Evolutionary conservation across 2,329 filamentous ascomycete genomes (phyloP).

Genomic region (Cytospora piceae): DNA sequence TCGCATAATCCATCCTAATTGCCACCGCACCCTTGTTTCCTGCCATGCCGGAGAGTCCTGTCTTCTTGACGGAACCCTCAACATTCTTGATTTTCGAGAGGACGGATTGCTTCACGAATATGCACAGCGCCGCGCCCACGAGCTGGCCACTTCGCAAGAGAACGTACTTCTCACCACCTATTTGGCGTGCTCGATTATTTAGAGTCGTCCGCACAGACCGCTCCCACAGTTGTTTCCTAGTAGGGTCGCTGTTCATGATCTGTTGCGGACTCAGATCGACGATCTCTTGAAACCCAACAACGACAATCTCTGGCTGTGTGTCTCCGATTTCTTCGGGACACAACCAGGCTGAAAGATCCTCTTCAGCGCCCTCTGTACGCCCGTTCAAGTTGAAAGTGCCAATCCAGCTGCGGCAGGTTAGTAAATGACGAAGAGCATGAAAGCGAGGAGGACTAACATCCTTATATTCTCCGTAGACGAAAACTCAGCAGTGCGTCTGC

Average conservation of each 20-base stretch:
- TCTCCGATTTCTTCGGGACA: constrained; percentile 65
- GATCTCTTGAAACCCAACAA: constrained; percentile 95
- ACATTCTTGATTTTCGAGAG: constrained; percentile 91
- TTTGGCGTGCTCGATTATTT: constrained; percentile 69
- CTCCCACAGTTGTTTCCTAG: constrained; percentile 85
- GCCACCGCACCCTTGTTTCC: constrained; percentile 98
- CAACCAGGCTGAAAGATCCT: constrained; percentile 86
- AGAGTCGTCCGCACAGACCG: constrained; percentile 75
- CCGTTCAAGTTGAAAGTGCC: constrained; percentile 97
- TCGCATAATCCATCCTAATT: constrained; percentile 92
- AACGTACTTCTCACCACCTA: constrained; percentile 79
- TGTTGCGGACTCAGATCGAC: constrained; percentile 97
- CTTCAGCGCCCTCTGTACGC: constrained; percentile 73
- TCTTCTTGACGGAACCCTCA: constrained; percentile 93
- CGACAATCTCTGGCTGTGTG: constrained; percentile 80
- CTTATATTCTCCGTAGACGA: constrained; percentile 74
- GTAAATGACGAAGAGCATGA: constrained; percentile 23
- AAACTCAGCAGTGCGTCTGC: constrained; percentile 70
- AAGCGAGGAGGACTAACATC: constrained; percentile 57
- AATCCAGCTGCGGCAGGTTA: constrained; percentile 52
- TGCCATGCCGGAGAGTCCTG: constrained; percentile 92
- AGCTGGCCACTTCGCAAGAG: constrained; percentile 89
- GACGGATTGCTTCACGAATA: constrained; percentile 82
- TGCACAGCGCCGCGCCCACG: constrained; percentile 88
- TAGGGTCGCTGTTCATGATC: constrained; percentile 97